Evolutionary conservation across 1,284 basidiomycete species (phyloP), one percentile per base, ranked within the genome.

Genomic region (Pyrrhoderma noxium): DNA sequence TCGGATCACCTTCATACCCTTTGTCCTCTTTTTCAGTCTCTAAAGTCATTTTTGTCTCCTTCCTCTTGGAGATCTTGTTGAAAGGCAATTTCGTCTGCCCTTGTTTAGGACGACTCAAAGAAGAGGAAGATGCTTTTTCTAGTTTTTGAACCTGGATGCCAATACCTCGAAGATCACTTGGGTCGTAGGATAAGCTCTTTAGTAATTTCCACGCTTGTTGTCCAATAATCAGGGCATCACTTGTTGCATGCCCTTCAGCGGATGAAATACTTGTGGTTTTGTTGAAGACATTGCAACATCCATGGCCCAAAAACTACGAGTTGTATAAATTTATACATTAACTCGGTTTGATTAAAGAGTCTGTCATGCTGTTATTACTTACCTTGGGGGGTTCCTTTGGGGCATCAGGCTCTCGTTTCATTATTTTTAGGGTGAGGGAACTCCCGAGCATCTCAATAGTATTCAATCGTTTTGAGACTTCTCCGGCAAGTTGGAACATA

Each of bases 301-400:
- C 95, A 61, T 98, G 94, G 0, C 95, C 95, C 58, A 98, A 75
- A 58, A 97, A 97, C 88, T 92, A 62, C 14, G 21, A 45, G 27
- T 58, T 49, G 41, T 25, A 13, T 47, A 38, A 31, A 53, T 9
- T n/a, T n/a, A n/a, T n/a, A n/a, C n/a, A n/a, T n/a, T n/a, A n/a
- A n/a, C n/a, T n/a, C n/a, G n/a, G n/a, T n/a, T n/a, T n/a, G n/a
- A n/a, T n/a, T n/a, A n/a, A n/a, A n/a, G n/a, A n/a, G n/a, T n/a
- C n/a, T n/a, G n/a, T n/a, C n/a, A n/a, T n/a, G n/a, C n/a, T n/a
- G n/a, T n/a, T n/a, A n/a, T n/a, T n/a, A 31, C 50, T 39, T 58
- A 88, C 89, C 75, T 98, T 99, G 0, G 94, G 86, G n/a, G 90
- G 79, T 62, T 99, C 96, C 9, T 89, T 71, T 0, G 94, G 93